A percentile compares a stretch with the other conserved stretches of the same genome.
Evolutionary conservation across 1,284 basidiomycete genomes (phyloP).

Genomic region (Heterobasidion occidentale): DNA sequence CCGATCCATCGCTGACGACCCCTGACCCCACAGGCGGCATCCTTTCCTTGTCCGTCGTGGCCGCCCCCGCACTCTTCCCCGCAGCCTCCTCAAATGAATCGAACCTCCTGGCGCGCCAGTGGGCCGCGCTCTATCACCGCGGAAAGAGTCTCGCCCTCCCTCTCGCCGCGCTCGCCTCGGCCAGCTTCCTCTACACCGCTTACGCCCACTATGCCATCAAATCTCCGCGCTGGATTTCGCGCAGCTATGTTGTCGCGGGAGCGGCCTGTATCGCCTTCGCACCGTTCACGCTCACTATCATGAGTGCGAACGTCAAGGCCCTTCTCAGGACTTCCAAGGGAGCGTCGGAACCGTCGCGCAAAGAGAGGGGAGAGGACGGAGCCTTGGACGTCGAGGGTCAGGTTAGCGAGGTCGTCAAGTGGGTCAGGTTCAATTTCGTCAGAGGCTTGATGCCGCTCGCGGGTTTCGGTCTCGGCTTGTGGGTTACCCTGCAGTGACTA

Average conservation of each 20-base stretch:
- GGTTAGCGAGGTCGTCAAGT: slow-evolving; percentile 1
- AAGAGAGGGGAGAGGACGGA: neutral
- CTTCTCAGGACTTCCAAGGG: neutral
- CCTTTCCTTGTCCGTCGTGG: neutral
- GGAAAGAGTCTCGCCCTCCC: neutral
- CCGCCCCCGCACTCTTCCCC: slow-evolving; percentile 1
- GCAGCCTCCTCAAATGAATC: neutral
- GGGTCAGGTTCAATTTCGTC: slow-evolving; percentile 1
- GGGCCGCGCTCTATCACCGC: neutral
- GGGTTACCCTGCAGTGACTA: neutral
- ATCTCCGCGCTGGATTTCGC: neutral
- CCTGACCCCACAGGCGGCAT: neutral
- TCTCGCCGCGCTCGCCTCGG: neutral
- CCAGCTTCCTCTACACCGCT: neutral
- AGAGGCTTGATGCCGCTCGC: neutral
- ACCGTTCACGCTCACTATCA: slow-evolving; percentile 1
- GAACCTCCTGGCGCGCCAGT: neutral
- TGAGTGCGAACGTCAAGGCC: neutral
- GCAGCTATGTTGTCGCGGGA: neutral
- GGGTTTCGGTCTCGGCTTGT: slow-evolving; percentile 1
- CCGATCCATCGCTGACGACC: neutral
- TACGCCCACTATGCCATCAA: neutral
- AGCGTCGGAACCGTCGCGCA: neutral
- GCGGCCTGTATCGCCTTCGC: neutral
- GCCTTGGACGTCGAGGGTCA: neutral